Base-by-base conservation (phyloP, 176 grass and related monocot genomes). In the Paspalum vaginatum region DNA sequence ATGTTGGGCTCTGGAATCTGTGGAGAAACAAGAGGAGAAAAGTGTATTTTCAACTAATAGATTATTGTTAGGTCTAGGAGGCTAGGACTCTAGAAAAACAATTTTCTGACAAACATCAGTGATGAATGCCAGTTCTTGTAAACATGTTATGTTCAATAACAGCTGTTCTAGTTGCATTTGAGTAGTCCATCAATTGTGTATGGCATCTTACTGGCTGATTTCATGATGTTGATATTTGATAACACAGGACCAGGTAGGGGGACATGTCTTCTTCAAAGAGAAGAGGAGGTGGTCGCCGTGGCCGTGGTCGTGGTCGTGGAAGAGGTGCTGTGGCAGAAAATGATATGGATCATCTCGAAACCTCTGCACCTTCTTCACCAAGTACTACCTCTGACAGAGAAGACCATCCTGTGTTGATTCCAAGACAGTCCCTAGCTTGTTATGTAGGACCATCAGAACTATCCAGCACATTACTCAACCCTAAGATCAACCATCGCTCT, bases 401-500 rank as follows among this genome's bases (percentile, higher is more conserved):
- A 43, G 82, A 85, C 6, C 68, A 81, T 71, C 49, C 6, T 4
- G 49, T 50, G 44, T 64, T 81, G 22, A 89, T 41, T 57, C 50
- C 71, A 10, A 65, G 75, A 57, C 77, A 84, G 40, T 43, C 18
- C 69, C 47, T 41, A 46, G 55, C 72, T 81, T 81, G 55, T 48
- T 72, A 77, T 89, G 57, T 7, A 65, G 78, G 63, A n/a, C 24
- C 56, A 65, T 22, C 12, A 9, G 87, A 77, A 77, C 57, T n/a
- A 72, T 56, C 77, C 72, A 81, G 27, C 58, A 81, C 64, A 20
- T 68, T 89, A 78, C 83, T 89, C 50, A 89, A 89, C 47, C 87
- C 83, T 77, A 85, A 89, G 65, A 89, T 89, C 64, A 85, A 81
- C 58, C 87, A 89, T 72, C 87, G 87, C n/a, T 89, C 87, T 0